Evolutionary conservation across 2,329 filamentous ascomycete genomes (phyloP), one percentile per base, ranked within the genome.

Genomic region (Akanthomyces uredinophilus): DNA sequence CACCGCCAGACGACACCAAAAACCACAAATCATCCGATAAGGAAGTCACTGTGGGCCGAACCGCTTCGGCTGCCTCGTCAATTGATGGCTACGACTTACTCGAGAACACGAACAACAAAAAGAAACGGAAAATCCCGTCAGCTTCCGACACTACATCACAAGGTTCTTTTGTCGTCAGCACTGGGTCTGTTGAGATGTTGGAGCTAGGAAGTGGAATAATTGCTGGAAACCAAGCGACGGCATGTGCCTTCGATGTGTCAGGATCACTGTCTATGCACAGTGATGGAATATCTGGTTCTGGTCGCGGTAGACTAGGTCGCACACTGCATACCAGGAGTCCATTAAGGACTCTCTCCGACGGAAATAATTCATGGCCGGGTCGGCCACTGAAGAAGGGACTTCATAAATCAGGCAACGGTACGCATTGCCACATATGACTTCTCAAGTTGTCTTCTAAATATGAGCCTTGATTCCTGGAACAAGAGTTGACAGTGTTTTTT

Each of bases 81-180:
- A 79, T 85, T 13, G 94, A 98, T 73, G 92, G 93, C 16, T 98
- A 98, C 73, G 95, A 99, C 74, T 95, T 92, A 7, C 96, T 97
- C 70, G 95, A 99, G 75, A 98, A 98, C 70, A 96, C 92, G 41
- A 98, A 96, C 74, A 99, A 99, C 73, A 99, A 99, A 77, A 99
- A 98, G 80, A 98, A 99, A 76, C 86, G 95, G 68, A 99, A 99
- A 77, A 98, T 99, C 43, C 95, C 95, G 0, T 92, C 92, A 0
- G 92, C 91, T 11, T 90, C 91, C 20, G 90, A 91, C 69, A 81
- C 87, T 16, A 84, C 74, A 4, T 67, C 81, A 22, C 65, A 56
- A 67, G 71, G 32, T 63, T 72, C 22, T 64, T 68, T 32, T 66
- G 70, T 52, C 69, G 71, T 13, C 18, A 47, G n/a, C 35, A 50